Evolutionary conservation across 805 yeast species (phyloP), one percentile per base, ranked within the genome.

Genomic region (Starmerella vitae): DNA sequence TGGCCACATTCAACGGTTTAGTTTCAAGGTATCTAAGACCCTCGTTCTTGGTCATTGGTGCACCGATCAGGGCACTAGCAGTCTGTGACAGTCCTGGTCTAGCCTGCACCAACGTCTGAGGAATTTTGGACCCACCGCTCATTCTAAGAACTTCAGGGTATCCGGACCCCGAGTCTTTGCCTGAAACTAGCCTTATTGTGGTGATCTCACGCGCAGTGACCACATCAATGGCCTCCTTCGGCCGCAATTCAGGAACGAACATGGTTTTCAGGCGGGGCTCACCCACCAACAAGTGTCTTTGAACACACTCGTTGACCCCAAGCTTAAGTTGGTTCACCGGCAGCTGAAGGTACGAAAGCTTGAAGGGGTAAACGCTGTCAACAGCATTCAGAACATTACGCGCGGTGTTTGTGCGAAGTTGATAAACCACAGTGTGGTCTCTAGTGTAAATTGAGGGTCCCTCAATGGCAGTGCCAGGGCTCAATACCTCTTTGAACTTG

Each of bases 341-440:
- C 39, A 67, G 60, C 47, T 75, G 63, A 34, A 82, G 63, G 61
- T 82, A 78, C 28, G 84, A 68, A 49, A 86, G 68, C 61, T 84
- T 88, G 68, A 88, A 83, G 41, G 98, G 97, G 60, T 74, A 88
- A 25, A 91, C 97, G 20, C 94, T 81, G 48, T 83, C 72, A 44
- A 71, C 71, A 25, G 74, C 66, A 14, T 36, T 36, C 48, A 86
- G 66, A 40, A 85, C 66, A 45, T 68, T 70, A 59, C 94, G 74
- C 8, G 94, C 69, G 19, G 82, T 67, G 56, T 71, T 76, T 51
- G 88, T 65, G 55, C 78, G 84, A 55, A 88, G 70, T 42, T 72
- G 77, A 57, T 86, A 82, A 31, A 70, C 65, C 44, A 82, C 73
- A n/a, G 93, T 81, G 58, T 75, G 82, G 61, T 88, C 97, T 60